Base-by-base conservation (phyloP, 352 stramenopile genomes). In the Phytophthora kernoviae region DNA sequence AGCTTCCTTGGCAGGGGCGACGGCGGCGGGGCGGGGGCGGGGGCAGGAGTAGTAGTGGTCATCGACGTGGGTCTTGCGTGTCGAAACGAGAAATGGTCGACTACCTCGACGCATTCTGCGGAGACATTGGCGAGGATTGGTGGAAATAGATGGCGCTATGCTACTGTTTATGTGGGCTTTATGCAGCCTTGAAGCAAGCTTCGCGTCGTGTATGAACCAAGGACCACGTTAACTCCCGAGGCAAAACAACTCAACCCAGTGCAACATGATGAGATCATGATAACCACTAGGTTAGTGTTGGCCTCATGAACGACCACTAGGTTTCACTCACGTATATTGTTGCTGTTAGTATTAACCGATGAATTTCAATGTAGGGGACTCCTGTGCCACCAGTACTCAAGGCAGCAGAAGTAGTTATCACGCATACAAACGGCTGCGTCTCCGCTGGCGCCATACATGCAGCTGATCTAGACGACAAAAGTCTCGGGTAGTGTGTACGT, bases 401-500 rank as follows among this genome's bases (percentile, higher is more conserved):
- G 7, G 37, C 20, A 8, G 37, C 1, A 15, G 11, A 21, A 43
- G 37, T 21, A 43, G 18, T 21, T 43, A 21, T 21, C 37, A 43
- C 37, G n/a, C 37, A 43, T 17, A 41, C 34, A n/a, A 9, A 41
- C 34, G 14, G 9, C 34, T 41, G 34, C 34, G 34, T 17, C 34
- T 17, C 1, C 34, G 34, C 12, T 41, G 34, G 18, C 34, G 34
- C 18, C n/a, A n/a, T n/a, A n/a, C n/a, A n/a, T n/a, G n/a, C n/a
- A n/a, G n/a, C n/a, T n/a, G n/a, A n/a, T 21, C 18, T 48, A 73
- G 41, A 73, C 64, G 32, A 68, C 64, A 36, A 73, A 73, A 27
- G 64, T 68, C 58, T 73, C 64, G 9, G 58, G 52, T 9, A 73
- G 45, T 5, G 51, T 56, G 41, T 50, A 56, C 8, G 57, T 39